Evolutionary conservation across 139 green algal species (phyloP).

Genomic region (Cymbomonas tetramitiformis): DNA sequence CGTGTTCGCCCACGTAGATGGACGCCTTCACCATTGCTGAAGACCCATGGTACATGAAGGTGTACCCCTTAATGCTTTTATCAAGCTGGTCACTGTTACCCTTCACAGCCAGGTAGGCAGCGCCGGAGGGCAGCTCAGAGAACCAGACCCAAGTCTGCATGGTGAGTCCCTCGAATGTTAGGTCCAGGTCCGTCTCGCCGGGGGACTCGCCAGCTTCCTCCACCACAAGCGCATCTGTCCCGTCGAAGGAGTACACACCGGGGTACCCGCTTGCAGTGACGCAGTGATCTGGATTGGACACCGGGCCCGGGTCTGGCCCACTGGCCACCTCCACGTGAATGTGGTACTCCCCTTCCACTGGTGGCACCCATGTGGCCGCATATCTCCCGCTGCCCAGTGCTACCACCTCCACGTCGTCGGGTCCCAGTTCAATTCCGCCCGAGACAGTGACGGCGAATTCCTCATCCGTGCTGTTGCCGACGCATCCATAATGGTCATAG

Average conservation of each 20-base stretch:
- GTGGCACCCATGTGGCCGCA: constrained; percentile 1
- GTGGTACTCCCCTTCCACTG: constrained; percentile 7
- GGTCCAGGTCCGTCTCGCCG: constrained; percentile 5
- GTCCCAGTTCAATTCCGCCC: constrained; percentile 1
- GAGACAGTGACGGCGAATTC: not conserved
- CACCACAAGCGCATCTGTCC: not conserved
- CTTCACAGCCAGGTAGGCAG: too few species aligned
- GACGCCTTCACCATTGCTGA: too few species aligned
- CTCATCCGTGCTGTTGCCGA: too few species aligned
- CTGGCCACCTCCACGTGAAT: not conserved
- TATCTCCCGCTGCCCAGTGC: constrained; percentile 6
- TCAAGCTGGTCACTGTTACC: too few species aligned
- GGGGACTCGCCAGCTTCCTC: not conserved
- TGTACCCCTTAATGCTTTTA: too few species aligned
- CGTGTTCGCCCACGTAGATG: too few species aligned
- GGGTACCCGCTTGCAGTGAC: constrained; percentile 1
- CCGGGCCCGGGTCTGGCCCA: not conserved
- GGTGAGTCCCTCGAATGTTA: too few species aligned
- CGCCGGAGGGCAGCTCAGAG: too few species aligned
- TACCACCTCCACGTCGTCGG: not conserved
- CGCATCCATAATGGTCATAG: constrained; percentile 5
- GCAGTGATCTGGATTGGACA: constrained; percentile 4
- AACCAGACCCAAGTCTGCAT: too few species aligned
- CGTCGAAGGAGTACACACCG: constrained; percentile 3
- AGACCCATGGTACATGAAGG: too few species aligned